Evolutionary conservation across 192 early-diverging fungal genomes (phyloP).

Genomic region (Rhizoclosmatium sp.): DNA sequence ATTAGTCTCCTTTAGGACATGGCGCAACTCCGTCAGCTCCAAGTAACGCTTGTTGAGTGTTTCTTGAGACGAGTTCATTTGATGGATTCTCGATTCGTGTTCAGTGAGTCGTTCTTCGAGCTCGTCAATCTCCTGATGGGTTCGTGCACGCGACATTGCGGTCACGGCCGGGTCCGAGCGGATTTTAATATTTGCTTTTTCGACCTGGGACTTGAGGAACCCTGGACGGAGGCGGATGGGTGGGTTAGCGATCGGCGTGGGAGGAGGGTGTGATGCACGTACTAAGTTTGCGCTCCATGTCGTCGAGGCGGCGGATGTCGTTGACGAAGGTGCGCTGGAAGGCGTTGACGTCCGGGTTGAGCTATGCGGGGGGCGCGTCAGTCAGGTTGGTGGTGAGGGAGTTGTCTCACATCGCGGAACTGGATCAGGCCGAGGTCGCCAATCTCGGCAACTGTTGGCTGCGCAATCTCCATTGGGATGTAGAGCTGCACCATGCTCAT

Average conservation of each 20-base stretch:
- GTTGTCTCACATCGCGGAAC: slow-evolving; percentile 86
- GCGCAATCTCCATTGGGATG: slow-evolving; percentile 93
- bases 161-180: slow-evolving; percentile 39
- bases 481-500: slow-evolving; percentile 97
- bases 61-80: slow-evolving; percentile 90
- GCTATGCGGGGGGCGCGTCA: slow-evolving; percentile 50
- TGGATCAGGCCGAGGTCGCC: slow-evolving; percentile 95
- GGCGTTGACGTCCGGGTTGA: slow-evolving; percentile 93
- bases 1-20: slow-evolving; percentile 88
- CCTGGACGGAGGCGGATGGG: slow-evolving; percentile 53
- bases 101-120: slow-evolving; percentile 82
- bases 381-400: neutral
- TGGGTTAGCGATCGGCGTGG: neutral
- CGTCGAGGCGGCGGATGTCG: slow-evolving; percentile 94
- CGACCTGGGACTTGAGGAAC: slow-evolving; percentile 82
- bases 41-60: slow-evolving; percentile 86
- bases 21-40: slow-evolving; percentile 87
- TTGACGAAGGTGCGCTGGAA: slow-evolving; percentile 96
- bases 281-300: slow-evolving; percentile 96
- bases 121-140: slow-evolving; percentile 93
- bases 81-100: slow-evolving; percentile 80
- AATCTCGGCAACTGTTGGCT: slow-evolving; percentile 89
- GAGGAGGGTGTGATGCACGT: slow-evolving; percentile 35
- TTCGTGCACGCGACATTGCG: slow-evolving; percentile 65
- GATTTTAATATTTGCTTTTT: slow-evolving; percentile 75